Evolutionary conservation across 2,329 filamentous ascomycete species (phyloP).

Genomic region (Volutella citrinella): DNA sequence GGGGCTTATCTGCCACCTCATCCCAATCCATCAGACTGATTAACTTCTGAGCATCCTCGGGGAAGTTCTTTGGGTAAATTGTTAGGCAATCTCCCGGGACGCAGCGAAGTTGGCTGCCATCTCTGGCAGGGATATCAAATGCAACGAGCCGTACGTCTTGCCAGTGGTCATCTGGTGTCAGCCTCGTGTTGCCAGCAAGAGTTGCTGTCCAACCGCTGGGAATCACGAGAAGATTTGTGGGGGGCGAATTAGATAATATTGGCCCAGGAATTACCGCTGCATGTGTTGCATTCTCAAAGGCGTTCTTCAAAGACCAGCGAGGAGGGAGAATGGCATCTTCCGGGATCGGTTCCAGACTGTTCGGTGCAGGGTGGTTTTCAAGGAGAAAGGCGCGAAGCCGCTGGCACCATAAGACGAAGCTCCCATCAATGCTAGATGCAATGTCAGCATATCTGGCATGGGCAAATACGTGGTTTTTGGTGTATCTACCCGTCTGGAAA

Average conservation of each 20-base stretch:
- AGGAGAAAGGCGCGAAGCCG: conserved; percentile 66
- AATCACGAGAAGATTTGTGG: conserved; percentile 48
- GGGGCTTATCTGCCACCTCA: conserved; percentile 63
- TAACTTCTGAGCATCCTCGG: conserved; percentile 73
- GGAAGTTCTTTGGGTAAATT: conserved; percentile 85
- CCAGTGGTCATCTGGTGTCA: conserved; percentile 79
- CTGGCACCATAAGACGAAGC: conserved; percentile 74
- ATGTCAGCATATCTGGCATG: too few species aligned
- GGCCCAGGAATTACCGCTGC: conserved; percentile 12
- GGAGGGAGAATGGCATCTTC: conserved; percentile 72
- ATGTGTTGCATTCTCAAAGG: conserved; percentile 2
- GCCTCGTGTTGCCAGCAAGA: conserved; percentile 63
- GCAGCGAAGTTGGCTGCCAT: conserved; percentile 30
- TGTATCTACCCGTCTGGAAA: conserved; percentile 87
- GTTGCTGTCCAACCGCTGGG: conserved; percentile 54
- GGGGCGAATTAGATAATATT: conserved; percentile 23
- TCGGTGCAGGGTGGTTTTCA: conserved; percentile 65
- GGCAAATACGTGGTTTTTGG: too few species aligned
- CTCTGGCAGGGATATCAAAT: conserved; percentile 44
- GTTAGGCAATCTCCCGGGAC: conserved; percentile 77
- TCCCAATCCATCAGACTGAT: conserved; percentile 79
- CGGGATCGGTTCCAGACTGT: conserved; percentile 66
- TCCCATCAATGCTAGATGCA: conserved; percentile 67
- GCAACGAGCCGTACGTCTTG: conserved; percentile 88
- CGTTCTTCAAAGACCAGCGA: conserved; percentile 49